Evolutionary conservation across 495 filamentous ascomycete species (phyloP).

Genomic region (Hypoxylon fragiforme): DNA sequence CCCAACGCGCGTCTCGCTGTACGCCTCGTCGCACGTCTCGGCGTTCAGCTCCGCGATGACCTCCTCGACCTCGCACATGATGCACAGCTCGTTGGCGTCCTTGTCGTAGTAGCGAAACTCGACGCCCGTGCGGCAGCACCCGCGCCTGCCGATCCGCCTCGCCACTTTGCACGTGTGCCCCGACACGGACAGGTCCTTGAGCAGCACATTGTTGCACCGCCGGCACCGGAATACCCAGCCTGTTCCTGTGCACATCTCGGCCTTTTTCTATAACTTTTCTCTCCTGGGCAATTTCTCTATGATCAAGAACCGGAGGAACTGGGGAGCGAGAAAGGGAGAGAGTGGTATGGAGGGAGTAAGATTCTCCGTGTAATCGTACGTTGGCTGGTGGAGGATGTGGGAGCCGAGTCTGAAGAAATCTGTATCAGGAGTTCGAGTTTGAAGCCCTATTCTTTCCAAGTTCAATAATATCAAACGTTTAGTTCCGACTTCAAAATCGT

Average conservation of each 20-base stretch:
- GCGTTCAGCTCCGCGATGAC: conserved; percentile 2
- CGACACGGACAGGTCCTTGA: conserved; percentile 7
- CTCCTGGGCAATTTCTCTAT: no score
- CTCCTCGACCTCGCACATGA: conserved; percentile 23
- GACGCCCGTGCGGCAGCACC: conserved; percentile 27
- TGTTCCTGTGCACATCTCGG: conserved; percentile 29
- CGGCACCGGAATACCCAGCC: conserved; percentile 14
- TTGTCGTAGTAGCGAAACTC: conserved; percentile 14
- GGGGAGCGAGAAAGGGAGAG: not conserved
- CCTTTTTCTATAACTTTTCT: conserved; percentile 1
- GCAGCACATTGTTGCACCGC: conserved; percentile 5
- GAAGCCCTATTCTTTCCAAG: no score
- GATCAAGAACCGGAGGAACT: no score
- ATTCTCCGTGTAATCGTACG: no score
- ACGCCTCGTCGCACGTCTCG: conserved; percentile 3
- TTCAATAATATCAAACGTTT: no score
- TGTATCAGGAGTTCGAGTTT: no score
- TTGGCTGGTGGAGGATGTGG: no score
- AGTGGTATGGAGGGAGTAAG: not conserved
- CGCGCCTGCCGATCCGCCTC: not conserved
- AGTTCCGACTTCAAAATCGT: no score
- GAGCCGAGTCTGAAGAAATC: no score
- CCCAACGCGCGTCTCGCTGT: not conserved
- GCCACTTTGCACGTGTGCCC: conserved; percentile 30
- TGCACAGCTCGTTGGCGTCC: conserved; percentile 14